A percentile compares a stretch with the other conserved stretches of the same genome.
These are phyloP conservation scores for Phytophthora litchii DNA, from an alignment of 352 stramenopile species.

Conservation along the genomic window DNA sequence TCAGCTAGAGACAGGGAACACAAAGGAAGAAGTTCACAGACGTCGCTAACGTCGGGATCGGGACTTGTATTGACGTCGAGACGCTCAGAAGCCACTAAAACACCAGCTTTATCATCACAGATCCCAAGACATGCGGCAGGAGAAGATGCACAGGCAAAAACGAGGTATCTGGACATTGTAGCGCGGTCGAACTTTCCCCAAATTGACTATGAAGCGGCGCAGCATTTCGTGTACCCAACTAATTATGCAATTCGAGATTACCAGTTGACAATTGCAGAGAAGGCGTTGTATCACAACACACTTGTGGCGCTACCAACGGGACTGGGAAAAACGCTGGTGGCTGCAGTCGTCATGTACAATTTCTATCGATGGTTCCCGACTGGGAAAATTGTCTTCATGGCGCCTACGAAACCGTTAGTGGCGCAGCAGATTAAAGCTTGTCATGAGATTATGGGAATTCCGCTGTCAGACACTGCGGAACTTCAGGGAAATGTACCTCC, in stretches of 20 bases:
- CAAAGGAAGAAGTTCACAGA: conserved; percentile 14
- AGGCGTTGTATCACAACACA: conserved; percentile 97
- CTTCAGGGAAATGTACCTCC: conserved; percentile 85
- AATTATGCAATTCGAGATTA: conserved; percentile 95
- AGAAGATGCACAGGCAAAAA: conserved; percentile 64
- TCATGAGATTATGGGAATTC: conserved; percentile 95
- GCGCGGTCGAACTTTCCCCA: conserved; percentile 41
- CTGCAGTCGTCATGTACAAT: conserved; percentile 99
- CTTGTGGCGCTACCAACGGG: conserved; percentile 98
- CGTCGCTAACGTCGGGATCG: conserved; percentile 8
- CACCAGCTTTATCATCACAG: conserved; percentile 10
- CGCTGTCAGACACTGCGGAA: conserved; percentile 81
- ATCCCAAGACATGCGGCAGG: conserved; percentile 35
- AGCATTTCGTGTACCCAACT: conserved; percentile 87
- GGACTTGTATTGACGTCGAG: conserved; percentile 20
- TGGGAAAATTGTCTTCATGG: conserved; percentile 97
- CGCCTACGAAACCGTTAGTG: conserved; percentile 97
- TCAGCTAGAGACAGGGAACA: conserved; percentile 1
- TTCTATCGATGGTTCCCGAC: conserved; percentile 98
- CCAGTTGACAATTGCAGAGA: conserved; percentile 94
- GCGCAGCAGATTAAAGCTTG: conserved; percentile 98
- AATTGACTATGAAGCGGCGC: conserved; percentile 68
- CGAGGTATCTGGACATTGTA: conserved; percentile 59
- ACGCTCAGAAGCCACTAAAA: conserved; percentile 8
- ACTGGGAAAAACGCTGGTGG: conserved; percentile 99